Percentiles rank a stretch among this genome's conserved stretches.
These are phyloP conservation scores for Halophytophthora batemanensis DNA, from an alignment of 352 stramenopile genomes.

Conservation along the genomic window DNA sequence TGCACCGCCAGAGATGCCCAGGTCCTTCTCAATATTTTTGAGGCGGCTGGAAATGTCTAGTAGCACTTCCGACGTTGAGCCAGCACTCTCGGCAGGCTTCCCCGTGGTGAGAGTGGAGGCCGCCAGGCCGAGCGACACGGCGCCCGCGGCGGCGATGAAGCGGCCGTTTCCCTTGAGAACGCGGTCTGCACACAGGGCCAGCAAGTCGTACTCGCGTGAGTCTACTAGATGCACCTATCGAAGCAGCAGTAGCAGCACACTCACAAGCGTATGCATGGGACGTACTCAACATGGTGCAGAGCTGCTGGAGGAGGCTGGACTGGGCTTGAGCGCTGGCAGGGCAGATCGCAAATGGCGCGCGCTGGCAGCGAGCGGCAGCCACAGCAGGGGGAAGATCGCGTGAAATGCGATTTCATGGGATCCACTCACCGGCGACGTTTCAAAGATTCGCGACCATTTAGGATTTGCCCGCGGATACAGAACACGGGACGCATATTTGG, in stretches of 20 bases:
- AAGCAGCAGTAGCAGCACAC: no score
- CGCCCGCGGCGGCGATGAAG: conserved; percentile 49
- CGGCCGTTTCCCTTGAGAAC: conserved; percentile 55
- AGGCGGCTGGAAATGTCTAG: conserved; percentile 66
- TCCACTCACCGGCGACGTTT: conserved; percentile 8
- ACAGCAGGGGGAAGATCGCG: conserved; percentile 5
- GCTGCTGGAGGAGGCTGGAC: neutral
- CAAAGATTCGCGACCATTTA: conserved; percentile 18
- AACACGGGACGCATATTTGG: no score
- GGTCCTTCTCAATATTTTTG: conserved; percentile 58
- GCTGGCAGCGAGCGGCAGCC: neutral
- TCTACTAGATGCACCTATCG: neutral
- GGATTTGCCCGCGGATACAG: neutral
- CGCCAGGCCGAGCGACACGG: conserved; percentile 53
- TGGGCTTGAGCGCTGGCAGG: conserved; percentile 7
- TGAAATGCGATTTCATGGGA: neutral
- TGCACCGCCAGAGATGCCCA: conserved; percentile 36
- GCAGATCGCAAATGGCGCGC: conserved; percentile 21
- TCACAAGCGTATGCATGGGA: conserved; percentile 2
- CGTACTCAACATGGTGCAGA: conserved; percentile 31
- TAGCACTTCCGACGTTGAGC: conserved; percentile 48
- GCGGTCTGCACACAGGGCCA: conserved; percentile 25
- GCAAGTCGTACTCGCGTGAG: neutral
- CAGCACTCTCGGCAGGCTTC: conserved; percentile 43
- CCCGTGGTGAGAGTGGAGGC: conserved; percentile 38